Evolutionary conservation across 2,329 filamentous ascomycete species (phyloP).

Genomic region (Fusarium newnesense): DNA sequence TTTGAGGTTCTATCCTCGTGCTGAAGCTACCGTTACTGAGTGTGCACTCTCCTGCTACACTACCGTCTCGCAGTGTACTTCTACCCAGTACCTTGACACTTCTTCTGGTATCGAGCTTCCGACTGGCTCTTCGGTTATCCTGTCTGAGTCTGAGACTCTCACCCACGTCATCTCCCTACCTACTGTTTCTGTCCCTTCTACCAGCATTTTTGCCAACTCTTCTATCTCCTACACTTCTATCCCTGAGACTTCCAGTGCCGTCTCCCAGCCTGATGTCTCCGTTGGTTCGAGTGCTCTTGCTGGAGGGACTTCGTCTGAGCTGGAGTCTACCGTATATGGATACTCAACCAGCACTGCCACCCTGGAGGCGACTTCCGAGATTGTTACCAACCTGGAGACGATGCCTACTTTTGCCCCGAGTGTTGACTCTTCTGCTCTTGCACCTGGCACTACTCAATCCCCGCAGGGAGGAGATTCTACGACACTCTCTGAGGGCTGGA

Average conservation of each 20-base stretch:
- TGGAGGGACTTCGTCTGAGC: slow-evolving; percentile 13
- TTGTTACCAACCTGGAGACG: slow-evolving; percentile 33
- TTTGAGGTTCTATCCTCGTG: not conserved
- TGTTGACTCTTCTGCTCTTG: slow-evolving; percentile 27
- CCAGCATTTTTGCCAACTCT: slow-evolving; percentile 13
- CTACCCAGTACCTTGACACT: slow-evolving; percentile 26
- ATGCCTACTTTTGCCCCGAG: slow-evolving; percentile 33
- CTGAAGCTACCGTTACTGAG: slow-evolving; percentile 28
- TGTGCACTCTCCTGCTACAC: slow-evolving; percentile 45
- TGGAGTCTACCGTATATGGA: slow-evolving; percentile 14
- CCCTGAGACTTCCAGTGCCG: not conserved
- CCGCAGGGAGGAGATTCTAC: not conserved
- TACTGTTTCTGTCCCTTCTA: slow-evolving; percentile 3
- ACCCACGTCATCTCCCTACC: slow-evolving; percentile 18
- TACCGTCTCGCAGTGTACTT: slow-evolving; percentile 34
- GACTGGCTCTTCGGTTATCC: slow-evolving; percentile 7
- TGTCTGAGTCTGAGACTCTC: slow-evolving; percentile 5
- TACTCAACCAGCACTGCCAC: slow-evolving; percentile 21
- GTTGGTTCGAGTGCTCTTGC: slow-evolving; percentile 22
- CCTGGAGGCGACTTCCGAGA: not conserved
- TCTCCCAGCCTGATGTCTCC: slow-evolving; percentile 4
- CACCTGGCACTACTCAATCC: slow-evolving; percentile 7
- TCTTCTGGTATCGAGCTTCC: slow-evolving; percentile 13
- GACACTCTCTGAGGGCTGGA: not conserved
- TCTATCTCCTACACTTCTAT: slow-evolving; percentile 5